Percentiles rank a stretch among this genome's conserved stretches.
phyloP scores from a whole-genome alignment of 2,329 filamentous ascomycete species.

The Cytospora chrysosperma region DNA sequence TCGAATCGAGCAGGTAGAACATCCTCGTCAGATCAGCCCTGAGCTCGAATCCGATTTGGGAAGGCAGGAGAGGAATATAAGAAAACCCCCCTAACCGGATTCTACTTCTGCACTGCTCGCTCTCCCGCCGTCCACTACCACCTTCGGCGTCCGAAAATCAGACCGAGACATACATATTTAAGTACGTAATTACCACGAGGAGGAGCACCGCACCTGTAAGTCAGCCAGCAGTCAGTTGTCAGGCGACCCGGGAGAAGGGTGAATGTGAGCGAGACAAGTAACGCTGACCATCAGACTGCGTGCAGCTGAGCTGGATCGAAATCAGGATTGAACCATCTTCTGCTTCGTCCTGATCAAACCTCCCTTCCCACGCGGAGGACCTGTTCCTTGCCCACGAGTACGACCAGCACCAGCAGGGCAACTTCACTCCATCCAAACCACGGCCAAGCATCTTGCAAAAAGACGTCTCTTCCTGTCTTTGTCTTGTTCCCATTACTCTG shows the following conservation, averaged over 20 bases:
- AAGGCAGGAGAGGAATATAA: neutral
- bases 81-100: neutral
- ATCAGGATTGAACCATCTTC: neutral
- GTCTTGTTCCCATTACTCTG: neutral
- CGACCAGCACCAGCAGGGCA: neutral
- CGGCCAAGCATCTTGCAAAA: neutral
- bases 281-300: conserved; percentile 1
- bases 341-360: neutral
- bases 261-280: neutral
- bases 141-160: conserved; percentile 16
- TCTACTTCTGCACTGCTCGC: neutral
- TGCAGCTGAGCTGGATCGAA: neutral
- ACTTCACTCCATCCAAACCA: neutral
- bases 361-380: conserved; percentile 4
- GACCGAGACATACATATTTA: neutral
- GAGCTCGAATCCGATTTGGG: neutral
- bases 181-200: neutral
- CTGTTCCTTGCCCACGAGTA: neutral
- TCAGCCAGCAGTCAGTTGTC: neutral
- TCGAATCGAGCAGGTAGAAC: too few relatives aligned
- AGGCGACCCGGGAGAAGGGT: neutral
- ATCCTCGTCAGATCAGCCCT: too few relatives aligned
- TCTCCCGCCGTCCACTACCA: neutral
- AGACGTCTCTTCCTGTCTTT: neutral
- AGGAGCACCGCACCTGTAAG: conserved; percentile 4